phyloP scores from a whole-genome alignment of 768 basidiomycete genomes.

The Leucocoprinus birnbaumii region DNA sequence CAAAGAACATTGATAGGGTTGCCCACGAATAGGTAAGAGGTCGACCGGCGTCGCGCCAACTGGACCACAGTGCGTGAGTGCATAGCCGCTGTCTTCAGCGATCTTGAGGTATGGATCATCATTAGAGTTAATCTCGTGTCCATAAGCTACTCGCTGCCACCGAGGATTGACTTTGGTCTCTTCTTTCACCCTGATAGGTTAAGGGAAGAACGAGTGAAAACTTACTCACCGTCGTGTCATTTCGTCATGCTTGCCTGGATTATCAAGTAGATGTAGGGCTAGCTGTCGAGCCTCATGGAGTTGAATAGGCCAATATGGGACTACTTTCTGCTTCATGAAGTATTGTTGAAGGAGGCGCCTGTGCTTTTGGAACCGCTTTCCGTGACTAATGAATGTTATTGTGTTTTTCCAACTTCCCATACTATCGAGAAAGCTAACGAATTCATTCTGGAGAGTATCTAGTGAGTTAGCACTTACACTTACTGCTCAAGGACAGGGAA shows the following conservation, averaged over 20 bases:
- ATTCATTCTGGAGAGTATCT: too few relatives aligned
- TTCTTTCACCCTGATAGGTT: too few relatives aligned
- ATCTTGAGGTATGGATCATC: background rate
- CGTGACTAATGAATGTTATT: background rate
- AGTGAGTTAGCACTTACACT: too few relatives aligned
- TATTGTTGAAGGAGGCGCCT: conserved; percentile 4
- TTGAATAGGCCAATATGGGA: background rate
- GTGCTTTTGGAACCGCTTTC: conserved; percentile 5
- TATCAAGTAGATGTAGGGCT: background rate
- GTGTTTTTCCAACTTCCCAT: too few relatives aligned
- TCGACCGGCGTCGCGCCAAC: conserved; percentile 2
- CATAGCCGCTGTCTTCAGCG: background rate
- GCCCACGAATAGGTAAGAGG: conserved; percentile 8
- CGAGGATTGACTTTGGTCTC: too few relatives aligned
- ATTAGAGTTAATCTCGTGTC: background rate
- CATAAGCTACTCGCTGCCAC: conserved; percentile 4
- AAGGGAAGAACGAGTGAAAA: background rate
- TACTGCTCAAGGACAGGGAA: background rate
- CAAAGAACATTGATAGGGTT: background rate
- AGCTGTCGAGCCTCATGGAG: background rate
- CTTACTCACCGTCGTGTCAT: background rate
- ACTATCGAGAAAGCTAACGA: too few relatives aligned
- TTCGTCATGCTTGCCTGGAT: background rate
- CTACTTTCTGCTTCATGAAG: background rate
- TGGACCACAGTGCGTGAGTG: conserved; percentile 3